Conservation (phyloP, 2,329 filamentous ascomycete species). For the Gaeumannomyces sp. region DNA sequence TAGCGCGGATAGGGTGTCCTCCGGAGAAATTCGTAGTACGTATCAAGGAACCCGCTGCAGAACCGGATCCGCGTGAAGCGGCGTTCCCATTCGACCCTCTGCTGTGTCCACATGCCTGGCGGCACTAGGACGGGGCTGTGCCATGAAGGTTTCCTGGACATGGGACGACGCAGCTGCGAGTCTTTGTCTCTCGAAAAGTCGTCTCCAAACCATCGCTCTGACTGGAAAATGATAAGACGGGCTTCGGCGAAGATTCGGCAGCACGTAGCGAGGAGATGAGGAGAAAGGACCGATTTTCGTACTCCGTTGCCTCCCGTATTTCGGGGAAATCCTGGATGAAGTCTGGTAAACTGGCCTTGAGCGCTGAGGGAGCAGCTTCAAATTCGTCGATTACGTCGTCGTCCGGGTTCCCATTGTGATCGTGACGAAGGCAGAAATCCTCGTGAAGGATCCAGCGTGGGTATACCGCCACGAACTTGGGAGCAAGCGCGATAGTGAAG, state of each 20-base stretch:
- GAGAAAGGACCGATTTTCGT: neutral
- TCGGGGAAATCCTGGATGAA: too few relatives aligned
- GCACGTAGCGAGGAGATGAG: constrained; percentile 5
- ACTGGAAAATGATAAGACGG: neutral
- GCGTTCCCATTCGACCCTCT: constrained; percentile 2
- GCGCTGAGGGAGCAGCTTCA: neutral
- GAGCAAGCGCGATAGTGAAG: constrained; percentile 1
- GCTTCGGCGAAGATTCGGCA: constrained; percentile 1
- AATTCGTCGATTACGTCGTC: neutral
- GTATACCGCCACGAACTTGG: neutral
- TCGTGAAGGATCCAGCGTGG: neutral
- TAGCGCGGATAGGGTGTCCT: neutral
- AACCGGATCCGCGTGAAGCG: neutral
- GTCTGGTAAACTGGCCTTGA: too few relatives aligned
- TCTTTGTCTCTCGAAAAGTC: neutral
- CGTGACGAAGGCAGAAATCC: constrained; percentile 1
- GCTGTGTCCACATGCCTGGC: neutral
- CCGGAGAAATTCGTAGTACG: neutral
- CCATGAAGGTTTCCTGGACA: neutral
- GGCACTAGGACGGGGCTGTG: neutral
- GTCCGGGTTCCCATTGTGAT: constrained; percentile 4
- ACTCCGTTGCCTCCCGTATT: neutral
- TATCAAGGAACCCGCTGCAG: neutral
- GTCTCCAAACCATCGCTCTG: neutral
- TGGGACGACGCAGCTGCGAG: neutral